Base-by-base conservation (phyloP, 208 protist genomes). In the Acanthamoeba rhysodes region DNA sequence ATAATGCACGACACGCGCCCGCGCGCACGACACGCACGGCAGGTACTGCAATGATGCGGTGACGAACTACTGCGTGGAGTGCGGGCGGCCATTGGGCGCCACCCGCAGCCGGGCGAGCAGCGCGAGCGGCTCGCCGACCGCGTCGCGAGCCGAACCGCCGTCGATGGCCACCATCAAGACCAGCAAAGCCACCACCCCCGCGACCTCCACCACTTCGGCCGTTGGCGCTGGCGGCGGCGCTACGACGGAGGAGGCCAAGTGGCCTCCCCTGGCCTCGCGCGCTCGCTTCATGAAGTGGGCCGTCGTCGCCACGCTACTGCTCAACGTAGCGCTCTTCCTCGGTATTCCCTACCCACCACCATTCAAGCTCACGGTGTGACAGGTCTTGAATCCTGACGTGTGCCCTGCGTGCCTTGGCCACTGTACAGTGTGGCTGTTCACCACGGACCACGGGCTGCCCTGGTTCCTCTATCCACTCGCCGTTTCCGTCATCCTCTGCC, bases 401-500 rank as follows among this genome's bases (percentile, higher is more conserved):
- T 78, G 14, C 70, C 1, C 8, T 9, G 55, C 6, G 2, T 2
- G 10, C n/a, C n/a, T 59, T 1, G 34, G 9, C 41, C 14, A 59
- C 20, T 50, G 32, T 41, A 22, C 76, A 85, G 80, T 88, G 16
- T 88, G 80, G 80, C 24, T 88, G 53, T 45, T 88, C 80, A 88
- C 80, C 41, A 88, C 80, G 7, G 80, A 88, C 34, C 87, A 93
- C 24, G 87, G 64, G 4, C 32, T 78, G 34, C 87, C 87, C 16
- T 93, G 87, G 87, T 93, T 93, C 66, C 74, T 93, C 7, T 93
- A 93, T 14, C 87, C 87, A 2, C 41, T 93, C 4, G 87, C 64
- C 27, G 57, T 1, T 37, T 78, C 64, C 4, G 62, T 93, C 29
- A 50, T 76, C n/a, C 12, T 74, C 45, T 93, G 87, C 45, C 59